Conservation (phyloP, 2,329 filamentous ascomycete genomes). For the Fusarium compactum region DNA sequence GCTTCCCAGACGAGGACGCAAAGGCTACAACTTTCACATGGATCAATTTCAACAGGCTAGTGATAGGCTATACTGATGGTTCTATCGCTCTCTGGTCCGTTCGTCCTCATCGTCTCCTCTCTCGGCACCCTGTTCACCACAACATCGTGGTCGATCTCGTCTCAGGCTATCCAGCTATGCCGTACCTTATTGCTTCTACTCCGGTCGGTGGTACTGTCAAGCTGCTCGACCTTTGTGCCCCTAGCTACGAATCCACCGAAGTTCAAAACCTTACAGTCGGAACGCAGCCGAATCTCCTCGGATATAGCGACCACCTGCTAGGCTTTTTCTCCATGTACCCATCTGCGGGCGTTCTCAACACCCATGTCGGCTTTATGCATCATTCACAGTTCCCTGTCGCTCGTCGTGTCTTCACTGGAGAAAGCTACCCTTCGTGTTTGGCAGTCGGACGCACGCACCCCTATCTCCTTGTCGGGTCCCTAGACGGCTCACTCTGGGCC, state of each 20-base stretch:
- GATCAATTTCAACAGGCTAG: conserved; percentile 67
- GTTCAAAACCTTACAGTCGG: conserved; percentile 63
- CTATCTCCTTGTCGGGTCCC: conserved; percentile 64
- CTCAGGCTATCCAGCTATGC: conserved; percentile 67
- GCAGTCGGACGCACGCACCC: conserved; percentile 65
- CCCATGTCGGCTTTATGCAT: conserved; percentile 65
- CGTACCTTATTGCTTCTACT: conserved; percentile 66
- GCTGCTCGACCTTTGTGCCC: conserved; percentile 65
- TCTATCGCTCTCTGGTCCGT: conserved; percentile 69
- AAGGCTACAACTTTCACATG: conserved; percentile 66
- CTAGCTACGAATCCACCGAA: conserved; percentile 66
- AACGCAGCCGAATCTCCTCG: conserved; percentile 65
- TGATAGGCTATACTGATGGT: conserved; percentile 67
- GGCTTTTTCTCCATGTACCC: conserved; percentile 67
- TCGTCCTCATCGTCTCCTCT: conserved; percentile 61
- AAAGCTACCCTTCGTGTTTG: conserved; percentile 64
- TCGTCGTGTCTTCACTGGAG: conserved; percentile 64
- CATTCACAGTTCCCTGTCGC: conserved; percentile 65
- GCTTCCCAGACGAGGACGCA: conserved; percentile 61
- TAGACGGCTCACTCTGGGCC: conserved; percentile 66
- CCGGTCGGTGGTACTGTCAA: conserved; percentile 67
- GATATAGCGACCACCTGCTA: conserved; percentile 67
- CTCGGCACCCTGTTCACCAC: conserved; percentile 66
- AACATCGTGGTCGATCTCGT: conserved; percentile 66
- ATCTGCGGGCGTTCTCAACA: conserved; percentile 65